Conservation (phyloP, 352 stramenopile species). For the Phytophthora fragariaefolia region DNA sequence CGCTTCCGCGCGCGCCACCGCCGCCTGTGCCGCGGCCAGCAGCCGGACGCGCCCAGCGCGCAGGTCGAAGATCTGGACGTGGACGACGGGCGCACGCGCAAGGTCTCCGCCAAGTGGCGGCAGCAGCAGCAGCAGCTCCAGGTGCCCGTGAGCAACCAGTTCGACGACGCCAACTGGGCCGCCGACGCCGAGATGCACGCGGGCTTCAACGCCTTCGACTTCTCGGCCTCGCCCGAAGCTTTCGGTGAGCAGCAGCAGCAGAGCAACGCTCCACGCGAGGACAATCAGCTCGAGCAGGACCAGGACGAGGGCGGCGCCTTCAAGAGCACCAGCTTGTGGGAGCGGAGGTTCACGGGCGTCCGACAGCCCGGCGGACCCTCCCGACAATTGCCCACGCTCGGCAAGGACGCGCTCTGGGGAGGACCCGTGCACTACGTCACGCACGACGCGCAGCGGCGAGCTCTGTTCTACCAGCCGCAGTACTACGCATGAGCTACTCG, state of each 20-base stretch:
- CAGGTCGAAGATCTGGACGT: slow-evolving; percentile 35
- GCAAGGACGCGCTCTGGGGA: slow-evolving; percentile 51
- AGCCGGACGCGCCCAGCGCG: slow-evolving; percentile 12
- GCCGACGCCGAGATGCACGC: slow-evolving; percentile 23
- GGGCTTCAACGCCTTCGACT: slow-evolving; percentile 60
- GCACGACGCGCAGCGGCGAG: slow-evolving; percentile 35
- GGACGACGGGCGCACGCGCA: slow-evolving; percentile 46
- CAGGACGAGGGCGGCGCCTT: slow-evolving; percentile 1
- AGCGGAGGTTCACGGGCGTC: slow-evolving; percentile 33
- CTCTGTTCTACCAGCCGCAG: slow-evolving; percentile 39
- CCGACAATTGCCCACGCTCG: slow-evolving; percentile 43
- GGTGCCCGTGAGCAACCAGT: slow-evolving; percentile 32
- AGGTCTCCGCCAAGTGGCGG: slow-evolving; percentile 42
- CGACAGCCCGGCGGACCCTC: slow-evolving; percentile 2
- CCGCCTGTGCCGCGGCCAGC: slow-evolving; percentile 38
- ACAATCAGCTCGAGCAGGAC: slow-evolving; percentile 22
- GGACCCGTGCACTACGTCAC: slow-evolving; percentile 30
- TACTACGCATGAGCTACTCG: slow-evolving; percentile 43
- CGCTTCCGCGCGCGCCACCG: slow-evolving; percentile 48
- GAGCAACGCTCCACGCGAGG: slow-evolving; percentile 10
- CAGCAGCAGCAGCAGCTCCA: slow-evolving; percentile 35
- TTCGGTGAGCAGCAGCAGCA: slow-evolving; percentile 36
- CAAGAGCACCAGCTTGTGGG: slow-evolving; percentile 44
- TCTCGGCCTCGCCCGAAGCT: slow-evolving; percentile 45
- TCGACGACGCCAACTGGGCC: slow-evolving; percentile 19